phyloP scores from a whole-genome alignment of 2,329 filamentous ascomycete genomes.

The Zelopaecilomyces penicillatus region DNA sequence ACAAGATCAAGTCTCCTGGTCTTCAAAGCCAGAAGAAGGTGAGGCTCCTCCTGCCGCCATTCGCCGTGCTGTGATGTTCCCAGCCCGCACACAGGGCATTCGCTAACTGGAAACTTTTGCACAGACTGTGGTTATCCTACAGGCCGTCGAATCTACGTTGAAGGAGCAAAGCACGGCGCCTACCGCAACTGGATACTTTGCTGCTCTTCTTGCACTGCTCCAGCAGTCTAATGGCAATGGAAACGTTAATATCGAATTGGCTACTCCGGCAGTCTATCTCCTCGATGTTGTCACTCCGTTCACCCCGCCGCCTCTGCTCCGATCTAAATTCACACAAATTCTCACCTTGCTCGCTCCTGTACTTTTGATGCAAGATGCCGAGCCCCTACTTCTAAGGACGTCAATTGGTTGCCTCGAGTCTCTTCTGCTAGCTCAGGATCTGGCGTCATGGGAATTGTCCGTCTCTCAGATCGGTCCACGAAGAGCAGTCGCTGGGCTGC shows the following conservation, averaged over 20 bases:
- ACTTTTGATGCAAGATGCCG: constrained; percentile 69
- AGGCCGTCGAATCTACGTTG: constrained; percentile 87
- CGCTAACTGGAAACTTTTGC: not conserved
- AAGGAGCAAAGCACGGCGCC: constrained; percentile 76
- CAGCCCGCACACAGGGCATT: too few species aligned
- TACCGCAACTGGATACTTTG: constrained; percentile 88
- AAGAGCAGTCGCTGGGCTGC: constrained; percentile 74
- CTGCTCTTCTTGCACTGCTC: constrained; percentile 83
- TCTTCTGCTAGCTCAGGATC: constrained; percentile 83
- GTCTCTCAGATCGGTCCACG: constrained; percentile 78
- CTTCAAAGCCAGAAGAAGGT: constrained; percentile 93
- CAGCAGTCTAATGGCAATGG: constrained; percentile 63
- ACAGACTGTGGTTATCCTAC: constrained; percentile 76
- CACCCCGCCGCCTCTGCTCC: constrained; percentile 76
- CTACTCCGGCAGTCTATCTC: constrained; percentile 84
- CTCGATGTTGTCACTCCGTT: constrained; percentile 86
- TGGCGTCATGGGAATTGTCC: constrained; percentile 77
- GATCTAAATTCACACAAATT: constrained; percentile 92
- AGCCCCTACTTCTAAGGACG: constrained; percentile 76
- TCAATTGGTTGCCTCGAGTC: constrained; percentile 92
- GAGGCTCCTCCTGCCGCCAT: constrained; percentile 19
- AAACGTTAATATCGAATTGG: constrained; percentile 71
- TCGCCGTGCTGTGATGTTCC: constrained; percentile 11
- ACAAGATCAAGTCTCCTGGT: constrained; percentile 95
- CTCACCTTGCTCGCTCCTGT: constrained; percentile 78